Percentiles rank a stretch among this genome's conserved stretches.
Conservation (phyloP, 169 alveolate species). For the Plasmodium sp. region DNA sequence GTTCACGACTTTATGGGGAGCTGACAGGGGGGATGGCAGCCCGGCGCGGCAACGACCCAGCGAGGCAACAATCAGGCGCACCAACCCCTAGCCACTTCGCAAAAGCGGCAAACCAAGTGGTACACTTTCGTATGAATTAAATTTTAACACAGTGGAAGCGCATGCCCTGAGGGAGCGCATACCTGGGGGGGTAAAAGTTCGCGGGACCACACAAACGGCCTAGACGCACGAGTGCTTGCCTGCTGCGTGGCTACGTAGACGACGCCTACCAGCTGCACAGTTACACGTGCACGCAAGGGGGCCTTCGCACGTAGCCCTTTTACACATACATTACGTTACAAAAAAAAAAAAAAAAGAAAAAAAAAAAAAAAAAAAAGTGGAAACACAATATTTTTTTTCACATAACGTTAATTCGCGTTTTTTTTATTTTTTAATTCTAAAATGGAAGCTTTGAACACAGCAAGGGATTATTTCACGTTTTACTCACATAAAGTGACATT, state of each 20-base stretch:
- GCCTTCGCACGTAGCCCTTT: background rate
- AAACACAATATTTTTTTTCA: background rate
- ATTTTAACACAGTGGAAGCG: background rate
- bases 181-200: background rate
- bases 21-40: background rate
- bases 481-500: conserved; percentile 76
- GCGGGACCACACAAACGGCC: background rate
- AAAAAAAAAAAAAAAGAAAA: background rate
- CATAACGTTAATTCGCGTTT: background rate
- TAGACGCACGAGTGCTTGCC: background rate
- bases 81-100: too few species aligned
- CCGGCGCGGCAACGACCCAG: background rate
- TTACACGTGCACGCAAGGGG: background rate
- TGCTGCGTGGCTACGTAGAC: background rate
- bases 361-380: background rate
- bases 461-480: background rate
- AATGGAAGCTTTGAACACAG: background rate
- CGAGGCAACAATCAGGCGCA: background rate
- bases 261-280: background rate
- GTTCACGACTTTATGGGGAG: conserved; percentile 22
- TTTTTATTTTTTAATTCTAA: background rate
- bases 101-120: background rate
- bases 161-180: background rate
- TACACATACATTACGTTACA: background rate
- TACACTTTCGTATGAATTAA: background rate